Conservation (phyloP, 306 rosid genomes). For the Parietaria judaica region DNA sequence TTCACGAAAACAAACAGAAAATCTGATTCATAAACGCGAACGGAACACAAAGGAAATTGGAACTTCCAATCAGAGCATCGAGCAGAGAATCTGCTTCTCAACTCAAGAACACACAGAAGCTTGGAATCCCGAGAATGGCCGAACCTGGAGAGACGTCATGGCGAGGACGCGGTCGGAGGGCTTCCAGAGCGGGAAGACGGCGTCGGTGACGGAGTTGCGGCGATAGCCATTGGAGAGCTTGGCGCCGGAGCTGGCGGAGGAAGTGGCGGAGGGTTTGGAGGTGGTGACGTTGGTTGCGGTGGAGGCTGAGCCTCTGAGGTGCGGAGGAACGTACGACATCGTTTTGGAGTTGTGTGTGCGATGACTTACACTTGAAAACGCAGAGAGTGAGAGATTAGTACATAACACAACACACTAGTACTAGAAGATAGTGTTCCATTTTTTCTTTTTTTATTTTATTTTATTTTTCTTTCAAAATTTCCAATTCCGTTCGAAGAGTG, state of each 20-base stretch:
- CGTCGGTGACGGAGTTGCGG: constrained; percentile 24
- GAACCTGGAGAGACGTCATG: constrained; percentile 63
- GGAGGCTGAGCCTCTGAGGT: constrained; percentile 48
- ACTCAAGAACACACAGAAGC: not conserved
- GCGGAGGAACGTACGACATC: constrained; percentile 92
- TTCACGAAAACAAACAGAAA: too few species aligned
- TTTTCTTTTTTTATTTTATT: too few species aligned
- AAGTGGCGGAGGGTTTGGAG: constrained; percentile 44
- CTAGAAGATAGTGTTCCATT: not conserved
- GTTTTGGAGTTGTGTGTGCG: constrained; percentile 21
- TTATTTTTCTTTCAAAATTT: too few species aligned
- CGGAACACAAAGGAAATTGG: not conserved
- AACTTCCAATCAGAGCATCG: not conserved
- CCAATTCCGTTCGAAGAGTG: too few species aligned
- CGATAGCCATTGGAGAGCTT: constrained; percentile 12
- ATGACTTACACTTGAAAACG: not conserved
- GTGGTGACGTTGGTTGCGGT: constrained; percentile 26
- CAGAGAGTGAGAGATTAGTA: too few species aligned
- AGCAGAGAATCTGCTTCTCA: not conserved
- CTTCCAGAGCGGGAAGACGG: constrained; percentile 54
- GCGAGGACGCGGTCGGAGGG: constrained; percentile 83
- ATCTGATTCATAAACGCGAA: too few species aligned
- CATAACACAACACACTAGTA: not conserved
- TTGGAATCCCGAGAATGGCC: not conserved
- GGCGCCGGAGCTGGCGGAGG: constrained; percentile 31